Evolutionary conservation across 345 rosid species (phyloP).

Genomic region (Pistacia vera): DNA sequence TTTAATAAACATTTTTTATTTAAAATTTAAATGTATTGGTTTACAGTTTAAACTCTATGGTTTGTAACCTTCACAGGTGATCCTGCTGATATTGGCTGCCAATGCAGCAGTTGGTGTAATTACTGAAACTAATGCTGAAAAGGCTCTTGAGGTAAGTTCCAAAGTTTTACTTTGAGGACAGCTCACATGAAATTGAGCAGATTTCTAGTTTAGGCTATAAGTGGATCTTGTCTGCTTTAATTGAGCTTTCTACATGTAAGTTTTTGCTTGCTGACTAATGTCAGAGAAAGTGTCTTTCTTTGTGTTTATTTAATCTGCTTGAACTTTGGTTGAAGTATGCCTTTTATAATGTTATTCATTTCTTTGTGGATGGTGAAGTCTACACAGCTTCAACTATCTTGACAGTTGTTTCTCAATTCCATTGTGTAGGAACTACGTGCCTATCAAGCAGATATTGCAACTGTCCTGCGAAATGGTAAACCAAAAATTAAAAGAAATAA

Average conservation of each 20-base stretch:
- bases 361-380: background rate
- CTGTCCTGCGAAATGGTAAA: conserved; percentile 92
- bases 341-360: background rate
- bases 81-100: conserved; percentile 95
- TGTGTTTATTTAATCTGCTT: background rate
- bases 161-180: conserved; percentile 15
- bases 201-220: background rate
- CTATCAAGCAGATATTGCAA: conserved; percentile 97
- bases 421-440: conserved; percentile 89
- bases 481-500: background rate
- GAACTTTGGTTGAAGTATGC: background rate
- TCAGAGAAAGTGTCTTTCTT: conserved; percentile 1
- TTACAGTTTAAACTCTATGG: background rate
- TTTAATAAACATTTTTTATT: background rate
- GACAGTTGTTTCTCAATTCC: conserved; percentile 1
- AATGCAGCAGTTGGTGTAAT: conserved; percentile 99
- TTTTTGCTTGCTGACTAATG: conserved; percentile 4
- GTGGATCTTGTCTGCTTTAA: conserved; percentile 5
- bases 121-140: conserved; percentile 99
- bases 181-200: background rate
- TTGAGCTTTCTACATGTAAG: conserved; percentile 1
- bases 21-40: background rate
- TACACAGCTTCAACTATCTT: background rate
- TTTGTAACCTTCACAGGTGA: conserved; percentile 56
- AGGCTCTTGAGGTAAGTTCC: conserved; percentile 85